A percentile compares a stretch with the other conserved stretches of the same genome.
Evolutionary conservation across 345 rosid genomes (phyloP).

Genomic region (Arabidopsis arenosa): DNA sequence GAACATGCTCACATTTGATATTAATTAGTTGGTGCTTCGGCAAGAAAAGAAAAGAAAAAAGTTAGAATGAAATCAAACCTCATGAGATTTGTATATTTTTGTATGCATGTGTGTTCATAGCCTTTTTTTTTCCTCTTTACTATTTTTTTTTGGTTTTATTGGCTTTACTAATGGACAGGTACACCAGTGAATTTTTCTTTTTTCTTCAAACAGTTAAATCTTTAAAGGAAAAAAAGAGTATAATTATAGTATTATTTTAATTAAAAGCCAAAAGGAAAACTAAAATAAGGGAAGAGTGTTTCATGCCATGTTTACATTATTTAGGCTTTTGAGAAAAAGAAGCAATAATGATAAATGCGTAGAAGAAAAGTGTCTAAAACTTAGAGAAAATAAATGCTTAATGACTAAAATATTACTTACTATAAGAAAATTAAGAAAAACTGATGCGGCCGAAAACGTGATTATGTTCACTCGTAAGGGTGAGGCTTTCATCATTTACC

Average conservation of each 20-base stretch:
- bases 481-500: slow-evolving; percentile 39
- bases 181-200: neutral
- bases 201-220: slow-evolving; percentile 5
- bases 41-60: neutral
- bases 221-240: neutral
- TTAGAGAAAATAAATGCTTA: slow-evolving; percentile 24
- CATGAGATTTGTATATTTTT: neutral
- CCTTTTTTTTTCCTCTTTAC: neutral
- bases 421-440: slow-evolving; percentile 2
- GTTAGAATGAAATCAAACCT: neutral
- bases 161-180: slow-evolving; percentile 7
- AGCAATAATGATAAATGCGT: slow-evolving; percentile 50
- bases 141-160: neutral
- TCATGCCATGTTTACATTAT: slow-evolving; percentile 40
- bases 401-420: neutral
- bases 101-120: slow-evolving; percentile 20
- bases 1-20: neutral
- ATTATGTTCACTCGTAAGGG: slow-evolving; percentile 38
- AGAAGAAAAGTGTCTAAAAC: slow-evolving; percentile 48
- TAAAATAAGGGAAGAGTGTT: slow-evolving; percentile 35
- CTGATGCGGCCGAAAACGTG: slow-evolving; percentile 43
- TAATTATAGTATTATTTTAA: slow-evolving; percentile 18
- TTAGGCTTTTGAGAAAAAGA: slow-evolving; percentile 60
- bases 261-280: slow-evolving; percentile 43
- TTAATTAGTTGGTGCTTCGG: neutral